Evolutionary conservation across 768 basidiomycete species (phyloP).

Genomic region (Leucocoprinus leucothites): DNA sequence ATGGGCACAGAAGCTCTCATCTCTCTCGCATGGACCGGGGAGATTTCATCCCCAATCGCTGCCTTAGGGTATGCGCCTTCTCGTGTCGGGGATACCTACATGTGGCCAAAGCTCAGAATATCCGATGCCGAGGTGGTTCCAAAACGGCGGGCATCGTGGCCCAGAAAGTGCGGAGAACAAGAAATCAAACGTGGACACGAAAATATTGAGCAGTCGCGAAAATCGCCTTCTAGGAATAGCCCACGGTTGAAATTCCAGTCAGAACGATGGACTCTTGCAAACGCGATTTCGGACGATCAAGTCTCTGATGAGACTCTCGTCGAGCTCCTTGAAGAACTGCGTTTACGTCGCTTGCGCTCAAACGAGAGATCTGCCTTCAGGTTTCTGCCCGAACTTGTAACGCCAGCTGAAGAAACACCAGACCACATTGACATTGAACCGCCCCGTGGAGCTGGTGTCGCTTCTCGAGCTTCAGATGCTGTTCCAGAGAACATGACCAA

Average conservation of each 20-base stretch:
- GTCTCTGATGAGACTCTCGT: conserved; percentile 2
- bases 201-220: background rate
- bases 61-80: conserved; percentile 13
- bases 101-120: conserved; percentile 10
- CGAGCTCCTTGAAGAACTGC: conserved; percentile 8
- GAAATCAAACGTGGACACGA: too few relatives aligned
- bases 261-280: background rate
- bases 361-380: background rate
- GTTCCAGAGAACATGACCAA: background rate
- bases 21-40: conserved; percentile 29
- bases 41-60: conserved; percentile 11
- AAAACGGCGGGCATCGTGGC: background rate
- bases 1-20: conserved; percentile 27
- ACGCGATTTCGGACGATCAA: conserved; percentile 3
- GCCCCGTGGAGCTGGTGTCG: background rate
- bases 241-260: background rate
- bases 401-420: conserved; percentile 21
- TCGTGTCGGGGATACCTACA: conserved; percentile 6
- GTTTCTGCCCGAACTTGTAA: conserved; percentile 13
- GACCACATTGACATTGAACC: background rate
- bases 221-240: background rate
- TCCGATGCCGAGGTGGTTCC: background rate
- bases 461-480: too few relatives aligned
- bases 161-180: background rate
- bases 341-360: background rate